Evolutionary conservation across 257 asterid species (phyloP).

Genomic region (Fraxinus anomala): DNA sequence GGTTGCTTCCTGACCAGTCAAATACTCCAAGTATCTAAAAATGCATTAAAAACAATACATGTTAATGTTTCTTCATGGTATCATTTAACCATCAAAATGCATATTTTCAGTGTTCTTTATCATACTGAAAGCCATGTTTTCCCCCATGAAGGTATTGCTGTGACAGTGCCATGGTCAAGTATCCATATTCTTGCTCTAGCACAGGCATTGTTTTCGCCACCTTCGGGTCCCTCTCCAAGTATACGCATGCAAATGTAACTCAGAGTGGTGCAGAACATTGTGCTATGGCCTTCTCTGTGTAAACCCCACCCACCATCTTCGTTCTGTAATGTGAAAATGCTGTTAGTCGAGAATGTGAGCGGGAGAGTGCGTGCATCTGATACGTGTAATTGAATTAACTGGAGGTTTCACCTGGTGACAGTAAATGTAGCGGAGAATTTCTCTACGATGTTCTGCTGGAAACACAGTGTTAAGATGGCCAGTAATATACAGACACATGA

Average conservation of each 20-base stretch:
- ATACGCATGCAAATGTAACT: conserved; percentile 72
- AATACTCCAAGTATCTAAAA: conserved; percentile 26
- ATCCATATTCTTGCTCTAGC: conserved; percentile 75
- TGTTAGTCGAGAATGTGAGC: neutral
- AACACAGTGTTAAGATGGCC: conserved; percentile 29
- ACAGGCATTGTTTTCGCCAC: conserved; percentile 55
- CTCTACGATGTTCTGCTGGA: conserved; percentile 27
- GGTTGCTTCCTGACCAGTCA: conserved; percentile 29
- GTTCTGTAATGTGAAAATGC: conserved; percentile 37
- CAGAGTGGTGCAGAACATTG: conserved; percentile 70
- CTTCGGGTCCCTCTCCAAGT: conserved; percentile 64
- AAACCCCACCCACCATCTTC: conserved; percentile 89
- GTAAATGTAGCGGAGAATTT: conserved; percentile 34
- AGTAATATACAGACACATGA: conserved; percentile 27
- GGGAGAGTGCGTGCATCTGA: neutral
- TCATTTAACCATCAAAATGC: neutral
- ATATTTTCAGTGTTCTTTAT: neutral
- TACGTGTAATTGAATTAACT: neutral
- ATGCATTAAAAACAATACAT: neutral
- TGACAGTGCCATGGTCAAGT: conserved; percentile 70
- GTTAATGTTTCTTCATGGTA: neutral
- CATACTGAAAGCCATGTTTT: conserved; percentile 80
- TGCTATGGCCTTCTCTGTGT: conserved; percentile 77
- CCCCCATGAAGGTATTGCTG: conserved; percentile 80
- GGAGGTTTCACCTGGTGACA: conserved; percentile 30